Evolutionary conservation across 495 filamentous ascomycete species (phyloP).

Genomic region (Aspergillus diversus): DNA sequence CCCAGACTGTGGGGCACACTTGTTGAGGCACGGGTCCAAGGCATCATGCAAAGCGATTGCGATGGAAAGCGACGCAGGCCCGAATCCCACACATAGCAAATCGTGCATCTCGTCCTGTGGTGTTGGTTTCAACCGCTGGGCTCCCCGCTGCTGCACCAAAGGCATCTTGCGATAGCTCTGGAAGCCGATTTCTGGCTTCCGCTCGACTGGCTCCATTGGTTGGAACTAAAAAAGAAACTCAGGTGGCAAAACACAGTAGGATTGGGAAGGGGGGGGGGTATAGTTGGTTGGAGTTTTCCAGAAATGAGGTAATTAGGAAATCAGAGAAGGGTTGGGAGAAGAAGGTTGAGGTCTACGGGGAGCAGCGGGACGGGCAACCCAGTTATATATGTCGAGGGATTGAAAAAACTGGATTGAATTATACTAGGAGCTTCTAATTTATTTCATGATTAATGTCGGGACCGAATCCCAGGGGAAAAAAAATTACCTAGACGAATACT

Average conservation of each 20-base stretch:
- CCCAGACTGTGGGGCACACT: constrained; percentile 28
- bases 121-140: constrained; percentile 31
- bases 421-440: not conserved
- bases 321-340: constrained; percentile 11
- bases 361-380: constrained; percentile 7
- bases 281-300: constrained; percentile 5
- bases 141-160: constrained; percentile 22
- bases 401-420: constrained; percentile 1
- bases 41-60: constrained; percentile 85
- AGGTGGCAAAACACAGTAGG: not conserved
- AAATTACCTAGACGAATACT: not conserved
- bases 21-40: constrained; percentile 43
- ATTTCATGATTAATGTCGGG: constrained; percentile 4
- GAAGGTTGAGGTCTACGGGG: constrained; percentile 15
- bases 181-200: constrained; percentile 31
- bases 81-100: constrained; percentile 89
- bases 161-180: constrained; percentile 30
- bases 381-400: constrained; percentile 12
- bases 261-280: not conserved
- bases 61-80: constrained; percentile 90
- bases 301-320: constrained; percentile 2
- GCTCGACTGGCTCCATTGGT: constrained; percentile 29
- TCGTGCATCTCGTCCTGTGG: constrained; percentile 69
- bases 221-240: not conserved
- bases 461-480: not conserved